Evolutionary conservation across 2,329 filamentous ascomycete species (phyloP).

Genomic region (Hymenoscyphus infarciens): DNA sequence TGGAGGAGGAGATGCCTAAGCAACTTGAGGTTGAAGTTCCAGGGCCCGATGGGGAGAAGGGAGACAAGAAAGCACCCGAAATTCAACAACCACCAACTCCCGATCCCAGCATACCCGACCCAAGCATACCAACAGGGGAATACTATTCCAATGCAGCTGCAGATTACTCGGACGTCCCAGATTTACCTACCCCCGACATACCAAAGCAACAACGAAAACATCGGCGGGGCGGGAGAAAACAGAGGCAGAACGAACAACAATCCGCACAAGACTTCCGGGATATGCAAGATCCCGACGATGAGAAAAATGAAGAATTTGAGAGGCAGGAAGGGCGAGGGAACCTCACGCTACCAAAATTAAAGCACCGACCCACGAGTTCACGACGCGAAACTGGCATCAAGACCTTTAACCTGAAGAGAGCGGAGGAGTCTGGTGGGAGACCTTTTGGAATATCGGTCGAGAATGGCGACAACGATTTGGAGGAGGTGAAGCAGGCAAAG

Average conservation of each 20-base stretch:
- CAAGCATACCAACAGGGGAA: not conserved
- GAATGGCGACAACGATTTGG: slow-evolving; percentile 6
- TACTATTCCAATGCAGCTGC: slow-evolving; percentile 1
- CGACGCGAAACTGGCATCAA: slow-evolving; percentile 27
- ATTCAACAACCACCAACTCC: slow-evolving; percentile 4
- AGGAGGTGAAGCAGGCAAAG: slow-evolving; percentile 6
- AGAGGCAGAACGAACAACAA: slow-evolving; percentile 10
- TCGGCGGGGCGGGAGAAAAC: slow-evolving; percentile 20
- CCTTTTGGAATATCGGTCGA: slow-evolving; percentile 25
- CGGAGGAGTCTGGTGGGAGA: slow-evolving; percentile 20
- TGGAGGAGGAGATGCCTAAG: slow-evolving; percentile 5
- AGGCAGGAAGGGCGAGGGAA: slow-evolving; percentile 12
- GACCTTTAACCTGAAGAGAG: slow-evolving; percentile 29
- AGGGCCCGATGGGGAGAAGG: not conserved
- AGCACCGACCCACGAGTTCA: slow-evolving; percentile 5
- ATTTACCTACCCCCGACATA: slow-evolving; percentile 10
- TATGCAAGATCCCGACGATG: slow-evolving; percentile 9
- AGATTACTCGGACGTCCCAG: slow-evolving; percentile 20
- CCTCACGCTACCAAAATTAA: slow-evolving; percentile 5
- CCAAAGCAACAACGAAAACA: slow-evolving; percentile 13
- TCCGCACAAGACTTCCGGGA: slow-evolving; percentile 14
- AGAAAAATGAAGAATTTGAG: slow-evolving; percentile 10
- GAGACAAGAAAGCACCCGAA: not conserved
- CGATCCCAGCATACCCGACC: slow-evolving; percentile 1
- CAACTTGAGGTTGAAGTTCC: not conserved